Evolutionary conservation across 1,284 basidiomycete genomes (phyloP).

Genomic region (Naganishia liquefaciens): DNA sequence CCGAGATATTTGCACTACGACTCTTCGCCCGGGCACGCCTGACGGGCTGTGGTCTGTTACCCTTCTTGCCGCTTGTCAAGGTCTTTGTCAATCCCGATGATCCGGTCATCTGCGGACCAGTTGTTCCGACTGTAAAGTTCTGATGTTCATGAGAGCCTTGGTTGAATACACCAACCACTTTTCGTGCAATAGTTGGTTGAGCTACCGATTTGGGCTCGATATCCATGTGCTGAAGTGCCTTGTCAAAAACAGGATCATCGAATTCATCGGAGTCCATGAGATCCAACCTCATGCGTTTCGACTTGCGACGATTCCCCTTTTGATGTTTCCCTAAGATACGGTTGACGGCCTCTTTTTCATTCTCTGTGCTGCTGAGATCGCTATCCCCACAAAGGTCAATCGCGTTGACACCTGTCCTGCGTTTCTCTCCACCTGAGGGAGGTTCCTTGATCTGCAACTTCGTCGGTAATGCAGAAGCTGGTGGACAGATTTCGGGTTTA

Average conservation of each 20-base stretch:
- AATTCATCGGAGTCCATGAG: constrained; percentile 9
- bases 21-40: not conserved
- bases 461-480: not conserved
- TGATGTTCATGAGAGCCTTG: not conserved
- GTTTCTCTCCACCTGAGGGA: too few species aligned
- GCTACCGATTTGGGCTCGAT: not conserved
- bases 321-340: not conserved
- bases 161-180: not conserved
- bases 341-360: constrained; percentile 3
- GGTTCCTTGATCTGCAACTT: not conserved
- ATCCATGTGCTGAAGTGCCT: constrained; percentile 3
- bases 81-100: too few species aligned
- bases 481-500: not conserved
- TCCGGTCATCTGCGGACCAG: too few species aligned
- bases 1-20: too few species aligned
- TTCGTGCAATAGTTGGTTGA: too few species aligned
- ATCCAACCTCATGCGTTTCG: not conserved
- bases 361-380: constrained; percentile 7
- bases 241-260: constrained; percentile 18
- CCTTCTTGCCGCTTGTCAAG: not conserved
- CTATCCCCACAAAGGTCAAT: constrained; percentile 1
- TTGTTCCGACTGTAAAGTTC: too few species aligned
- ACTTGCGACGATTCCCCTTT: not conserved
- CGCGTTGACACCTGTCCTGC: not conserved
- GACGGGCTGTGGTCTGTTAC: constrained; percentile 9